phyloP scores from a whole-genome alignment of 1,139 yeast species.

The Candida neerlandica region DNA sequence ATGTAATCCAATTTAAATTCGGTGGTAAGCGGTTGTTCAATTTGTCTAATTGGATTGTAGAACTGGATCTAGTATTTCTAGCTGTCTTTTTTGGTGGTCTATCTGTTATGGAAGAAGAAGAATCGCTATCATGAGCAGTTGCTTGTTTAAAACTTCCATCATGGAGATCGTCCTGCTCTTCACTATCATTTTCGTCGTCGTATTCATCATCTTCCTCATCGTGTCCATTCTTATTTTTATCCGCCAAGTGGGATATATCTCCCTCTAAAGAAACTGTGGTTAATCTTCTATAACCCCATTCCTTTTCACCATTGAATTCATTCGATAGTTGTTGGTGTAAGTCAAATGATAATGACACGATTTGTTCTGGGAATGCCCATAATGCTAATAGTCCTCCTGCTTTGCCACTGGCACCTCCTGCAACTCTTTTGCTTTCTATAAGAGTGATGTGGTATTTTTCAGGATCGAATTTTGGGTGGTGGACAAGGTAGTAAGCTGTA shows the following conservation, averaged over 20 bases:
- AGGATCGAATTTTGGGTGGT: constrained; percentile 78
- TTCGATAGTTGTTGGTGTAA: constrained; percentile 84
- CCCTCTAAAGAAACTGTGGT: constrained; percentile 90
- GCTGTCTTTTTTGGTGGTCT: constrained; percentile 40
- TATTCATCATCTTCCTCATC: constrained; percentile 13
- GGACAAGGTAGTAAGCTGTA: constrained; percentile 85
- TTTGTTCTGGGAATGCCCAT: constrained; percentile 97
- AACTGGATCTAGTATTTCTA: constrained; percentile 25
- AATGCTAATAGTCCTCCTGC: constrained; percentile 94
- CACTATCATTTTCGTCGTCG: constrained; percentile 9
- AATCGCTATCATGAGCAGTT: constrained; percentile 22
- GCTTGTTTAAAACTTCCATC: constrained; percentile 16
- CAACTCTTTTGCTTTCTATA: constrained; percentile 89
- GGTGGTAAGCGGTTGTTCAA: constrained; percentile 52
- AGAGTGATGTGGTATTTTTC: constrained; percentile 77
- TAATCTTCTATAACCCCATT: constrained; percentile 92
- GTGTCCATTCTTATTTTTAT: constrained; percentile 15
- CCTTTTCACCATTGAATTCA: constrained; percentile 73
- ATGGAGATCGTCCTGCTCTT: constrained; percentile 7
- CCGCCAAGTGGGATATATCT: constrained; percentile 50
- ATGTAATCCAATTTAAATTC: constrained; percentile 81
- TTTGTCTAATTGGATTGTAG: constrained; percentile 17
- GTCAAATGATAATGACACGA: constrained; percentile 84
- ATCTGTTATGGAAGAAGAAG: constrained; percentile 25
- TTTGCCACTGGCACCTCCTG: constrained; percentile 97